Percentiles rank a stretch among this genome's conserved stretches.
phyloP scores from a whole-genome alignment of 208 protist genomes.

The Acanthamoeba royreba region DNA sequence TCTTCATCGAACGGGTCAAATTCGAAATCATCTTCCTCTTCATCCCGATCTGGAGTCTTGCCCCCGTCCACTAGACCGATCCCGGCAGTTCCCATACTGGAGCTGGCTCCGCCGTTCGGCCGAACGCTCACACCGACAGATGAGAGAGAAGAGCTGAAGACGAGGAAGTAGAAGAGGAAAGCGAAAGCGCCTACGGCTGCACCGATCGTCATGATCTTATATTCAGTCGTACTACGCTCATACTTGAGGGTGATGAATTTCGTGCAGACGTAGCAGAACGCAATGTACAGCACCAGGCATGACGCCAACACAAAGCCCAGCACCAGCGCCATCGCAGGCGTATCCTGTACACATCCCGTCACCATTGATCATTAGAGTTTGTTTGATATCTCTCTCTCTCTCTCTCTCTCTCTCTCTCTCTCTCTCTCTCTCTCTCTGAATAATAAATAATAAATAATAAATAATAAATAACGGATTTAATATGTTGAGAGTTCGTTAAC shows the following conservation, averaged over 20 bases:
- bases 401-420: too few relatives aligned
- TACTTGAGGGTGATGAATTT: slow-evolving; percentile 3
- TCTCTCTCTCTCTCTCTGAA: too few relatives aligned
- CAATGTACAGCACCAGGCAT: not conserved
- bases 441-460: too few relatives aligned
- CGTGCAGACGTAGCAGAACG: not conserved
- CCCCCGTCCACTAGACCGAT: not conserved
- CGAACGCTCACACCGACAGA: not conserved
- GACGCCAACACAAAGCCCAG: not conserved
- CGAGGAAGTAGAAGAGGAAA: not conserved
- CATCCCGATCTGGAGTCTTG: not conserved
- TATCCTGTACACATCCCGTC: not conserved
- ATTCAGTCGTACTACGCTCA: not conserved
- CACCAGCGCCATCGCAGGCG: not conserved
- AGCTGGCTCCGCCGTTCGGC: not conserved
- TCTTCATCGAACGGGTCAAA: not conserved
- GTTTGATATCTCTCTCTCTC: too few relatives aligned
- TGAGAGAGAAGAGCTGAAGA: not conserved
- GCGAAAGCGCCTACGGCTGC: not conserved
- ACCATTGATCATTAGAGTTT: too few relatives aligned
- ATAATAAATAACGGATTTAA: too few relatives aligned
- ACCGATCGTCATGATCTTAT: not conserved
- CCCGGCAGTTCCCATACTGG: not conserved
- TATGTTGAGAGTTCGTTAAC: too few relatives aligned
- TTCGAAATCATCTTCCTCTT: not conserved